A percentile compares a stretch with the other conserved stretches of the same genome.
Evolutionary conservation across 108 stramenopile species (phyloP).

Genomic region (Pseudonitzschia delicatissima): DNA sequence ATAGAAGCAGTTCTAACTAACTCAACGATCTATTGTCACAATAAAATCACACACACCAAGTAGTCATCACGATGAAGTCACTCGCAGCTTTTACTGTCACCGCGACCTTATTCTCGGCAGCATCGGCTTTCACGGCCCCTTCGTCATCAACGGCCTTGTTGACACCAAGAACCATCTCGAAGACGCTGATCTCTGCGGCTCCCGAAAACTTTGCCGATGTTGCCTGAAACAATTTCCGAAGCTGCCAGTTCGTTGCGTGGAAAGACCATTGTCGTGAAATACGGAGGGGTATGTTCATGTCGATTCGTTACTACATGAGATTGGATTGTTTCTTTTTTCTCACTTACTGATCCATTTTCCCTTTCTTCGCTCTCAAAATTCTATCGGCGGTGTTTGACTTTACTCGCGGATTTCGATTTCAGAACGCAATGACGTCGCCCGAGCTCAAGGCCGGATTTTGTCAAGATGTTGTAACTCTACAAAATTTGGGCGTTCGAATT

Average conservation of each 20-base stretch:
- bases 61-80: background rate
- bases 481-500: conserved; percentile 78
- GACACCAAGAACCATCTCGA: background rate
- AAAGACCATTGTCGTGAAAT: conserved; percentile 82
- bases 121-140: background rate
- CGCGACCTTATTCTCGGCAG: background rate
- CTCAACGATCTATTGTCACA: too few relatives aligned
- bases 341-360: background rate
- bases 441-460: conserved; percentile 81
- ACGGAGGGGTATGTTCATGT: conserved; percentile 59
- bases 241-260: conserved; percentile 62
- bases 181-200: conserved; percentile 2
- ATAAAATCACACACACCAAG: too few relatives aligned
- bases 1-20: too few relatives aligned
- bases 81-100: background rate
- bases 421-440: conserved; percentile 89
- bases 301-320: background rate
- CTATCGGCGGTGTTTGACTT: background rate
- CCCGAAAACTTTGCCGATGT: conserved; percentile 59
- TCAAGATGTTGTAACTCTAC: conserved; percentile 79
- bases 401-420: background rate
- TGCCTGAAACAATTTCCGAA: conserved; percentile 53
- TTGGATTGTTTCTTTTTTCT: conserved; percentile 1
- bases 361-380: conserved; percentile 1
- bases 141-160: conserved; percentile 3